Percentiles rank a stretch among this genome's conserved stretches.
Conservation (phyloP, 2,329 filamentous ascomycete species). For the Fusarium sp. region DNA sequence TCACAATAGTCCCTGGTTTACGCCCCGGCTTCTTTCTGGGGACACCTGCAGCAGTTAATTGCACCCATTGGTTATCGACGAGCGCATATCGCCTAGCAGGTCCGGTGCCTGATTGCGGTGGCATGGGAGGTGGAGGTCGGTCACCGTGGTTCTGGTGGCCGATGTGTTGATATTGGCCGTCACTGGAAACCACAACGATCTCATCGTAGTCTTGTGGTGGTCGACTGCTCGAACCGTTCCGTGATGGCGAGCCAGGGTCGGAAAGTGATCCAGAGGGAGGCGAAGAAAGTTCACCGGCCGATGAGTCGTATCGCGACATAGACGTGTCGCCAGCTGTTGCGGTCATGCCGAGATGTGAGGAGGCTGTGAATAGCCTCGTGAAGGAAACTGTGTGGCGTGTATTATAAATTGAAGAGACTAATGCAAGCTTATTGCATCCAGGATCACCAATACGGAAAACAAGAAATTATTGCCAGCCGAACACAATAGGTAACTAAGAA, state of each 20-base stretch:
- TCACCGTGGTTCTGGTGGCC: constrained; percentile 36
- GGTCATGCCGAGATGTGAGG: constrained; percentile 41
- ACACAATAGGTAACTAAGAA: not conserved
- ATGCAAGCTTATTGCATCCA: constrained; percentile 12
- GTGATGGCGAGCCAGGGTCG: constrained; percentile 60
- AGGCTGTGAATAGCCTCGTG: constrained; percentile 8
- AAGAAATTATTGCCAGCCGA: not conserved
- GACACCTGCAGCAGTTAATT: constrained; percentile 67
- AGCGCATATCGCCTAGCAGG: constrained; percentile 49
- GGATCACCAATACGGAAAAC: not conserved
- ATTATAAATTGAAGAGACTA: constrained; percentile 8
- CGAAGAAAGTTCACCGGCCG: constrained; percentile 62
- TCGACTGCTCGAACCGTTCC: constrained; percentile 45
- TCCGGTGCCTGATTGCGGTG: constrained; percentile 38
- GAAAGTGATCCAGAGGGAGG: constrained; percentile 63
- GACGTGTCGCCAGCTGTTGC: constrained; percentile 48
- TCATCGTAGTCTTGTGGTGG: constrained; percentile 58
- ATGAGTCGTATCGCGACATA: constrained; percentile 58
- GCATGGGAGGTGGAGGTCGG: constrained; percentile 39
- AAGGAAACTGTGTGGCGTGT: constrained; percentile 6
- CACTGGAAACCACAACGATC: constrained; percentile 57
- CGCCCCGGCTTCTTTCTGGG: constrained; percentile 73
- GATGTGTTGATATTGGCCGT: constrained; percentile 43
- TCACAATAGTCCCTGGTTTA: constrained; percentile 69
- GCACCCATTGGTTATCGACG: constrained; percentile 57